Base-by-base conservation (phyloP, 73 alveolate genomes). In the Paramecium tetraurelia region DNA sequence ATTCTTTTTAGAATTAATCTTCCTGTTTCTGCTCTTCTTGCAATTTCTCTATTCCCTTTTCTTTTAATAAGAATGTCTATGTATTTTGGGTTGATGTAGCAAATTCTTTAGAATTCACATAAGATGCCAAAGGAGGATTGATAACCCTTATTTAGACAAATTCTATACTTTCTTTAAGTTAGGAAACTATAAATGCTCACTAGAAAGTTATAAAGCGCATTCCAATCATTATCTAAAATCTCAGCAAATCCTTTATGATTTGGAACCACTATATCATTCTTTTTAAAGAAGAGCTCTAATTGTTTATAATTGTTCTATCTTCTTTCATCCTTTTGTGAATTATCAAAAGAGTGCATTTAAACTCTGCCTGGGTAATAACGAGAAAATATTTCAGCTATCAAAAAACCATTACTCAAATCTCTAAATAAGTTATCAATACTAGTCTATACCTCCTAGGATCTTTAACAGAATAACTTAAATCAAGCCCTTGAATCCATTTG, bases 331-430 rank as follows among this genome's bases (percentile, higher is more conserved):
- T 94, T 80, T 21, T 95, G 95, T 10, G 96, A 95, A 72, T 95
- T 94, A 22, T 95, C 98, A 59, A 95, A 95, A 0, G 96, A 92
- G 63, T 94, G 97, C 98, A 95, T 95, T 77, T 94, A 92, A 7
- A 95, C 93, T 72, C 92, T 95, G 5, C 92, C 95, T 20, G 99
- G 99, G 95, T 95, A 96, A 86, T 97, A 97, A 22, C 99, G 93
- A 18, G 98, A 96, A 83, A 97, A 94, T 77, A 97, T 97, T 92
- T 97, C 98, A 48, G 99, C 99, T 3, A 97, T 95, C 63, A 97
- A 87, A 95, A 97, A 97, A 5, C 99, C 99, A 94, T 97, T 97
- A 46, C 95, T 95, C 71, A 97, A 95, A 70, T 89, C 94, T 44
- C 94, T 86, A 18, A 35, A 20, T 27, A 48, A 86, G 38, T 86